A percentile compares a stretch with the other conserved stretches of the same genome.
phyloP scores from a whole-genome alignment of 768 basidiomycete genomes.

The Crassisporium funariophilum region DNA sequence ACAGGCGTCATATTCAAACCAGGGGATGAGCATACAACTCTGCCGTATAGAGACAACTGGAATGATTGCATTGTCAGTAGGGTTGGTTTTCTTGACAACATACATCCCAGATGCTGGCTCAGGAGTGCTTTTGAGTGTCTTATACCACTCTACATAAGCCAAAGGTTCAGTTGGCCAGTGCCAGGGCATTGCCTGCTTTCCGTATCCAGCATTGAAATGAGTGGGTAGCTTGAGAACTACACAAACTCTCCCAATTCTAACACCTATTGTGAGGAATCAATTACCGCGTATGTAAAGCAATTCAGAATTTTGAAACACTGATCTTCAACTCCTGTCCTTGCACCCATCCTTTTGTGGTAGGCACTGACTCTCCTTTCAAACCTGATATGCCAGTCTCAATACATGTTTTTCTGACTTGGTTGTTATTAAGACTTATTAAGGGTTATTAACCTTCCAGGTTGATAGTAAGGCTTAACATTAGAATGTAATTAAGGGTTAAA shows the following conservation, averaged over 20 bases:
- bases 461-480: too few relatives aligned
- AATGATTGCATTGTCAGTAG: background rate
- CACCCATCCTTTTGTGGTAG: too few relatives aligned
- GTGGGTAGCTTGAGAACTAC: conserved; percentile 11
- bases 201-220: background rate
- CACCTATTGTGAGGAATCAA: too few relatives aligned
- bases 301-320: too few relatives aligned
- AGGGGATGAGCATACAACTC: conserved; percentile 9
- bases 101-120: conserved; percentile 4
- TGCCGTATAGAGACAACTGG: conserved; percentile 5
- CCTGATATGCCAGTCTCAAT: too few relatives aligned
- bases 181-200: background rate
- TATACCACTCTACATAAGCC: conserved; percentile 14
- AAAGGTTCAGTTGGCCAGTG: conserved; percentile 7
- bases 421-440: too few relatives aligned
- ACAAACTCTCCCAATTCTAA: conserved; percentile 2
- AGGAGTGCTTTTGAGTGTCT: background rate
- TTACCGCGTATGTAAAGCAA: too few relatives aligned
- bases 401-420: too few relatives aligned
- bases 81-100: conserved; percentile 3
- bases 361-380: too few relatives aligned
- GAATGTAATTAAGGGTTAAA: too few relatives aligned
- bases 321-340: too few relatives aligned
- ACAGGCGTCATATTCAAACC: background rate
- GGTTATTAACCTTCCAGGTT: too few relatives aligned